Evolutionary conservation across 805 yeast genomes (phyloP).

Genomic region (Wickerhamiella parazyma): DNA sequence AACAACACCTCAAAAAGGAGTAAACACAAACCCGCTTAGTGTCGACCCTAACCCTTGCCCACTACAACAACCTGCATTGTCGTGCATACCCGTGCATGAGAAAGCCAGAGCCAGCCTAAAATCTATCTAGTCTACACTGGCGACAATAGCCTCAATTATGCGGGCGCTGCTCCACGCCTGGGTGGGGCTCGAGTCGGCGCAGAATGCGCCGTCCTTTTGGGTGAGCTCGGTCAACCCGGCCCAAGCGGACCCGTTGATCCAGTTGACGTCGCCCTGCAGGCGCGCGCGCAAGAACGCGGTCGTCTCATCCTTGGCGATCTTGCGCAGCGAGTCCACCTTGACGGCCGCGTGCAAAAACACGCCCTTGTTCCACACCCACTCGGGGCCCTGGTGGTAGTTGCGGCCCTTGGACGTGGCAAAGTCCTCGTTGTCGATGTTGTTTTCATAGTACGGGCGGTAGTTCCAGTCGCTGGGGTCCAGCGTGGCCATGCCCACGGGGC

Average conservation of each 20-base stretch:
- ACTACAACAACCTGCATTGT: too few species aligned
- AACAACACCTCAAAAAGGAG: too few species aligned
- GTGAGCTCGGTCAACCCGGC: constrained; percentile 89
- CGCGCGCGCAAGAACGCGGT: constrained; percentile 44
- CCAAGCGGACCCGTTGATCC: constrained; percentile 75
- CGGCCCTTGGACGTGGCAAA: constrained; percentile 92
- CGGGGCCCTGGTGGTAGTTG: constrained; percentile 97
- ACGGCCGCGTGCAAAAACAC: constrained; percentile 71
- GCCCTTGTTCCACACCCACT: constrained; percentile 92
- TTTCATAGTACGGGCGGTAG: constrained; percentile 79
- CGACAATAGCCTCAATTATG: constrained; percentile 63
- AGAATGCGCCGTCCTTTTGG: constrained; percentile 68
- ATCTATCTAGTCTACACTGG: neutral
- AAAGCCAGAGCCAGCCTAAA: neutral
- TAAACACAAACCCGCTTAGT: too few species aligned
- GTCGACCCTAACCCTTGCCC: too few species aligned
- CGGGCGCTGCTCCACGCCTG: constrained; percentile 96
- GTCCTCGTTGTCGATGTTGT: constrained; percentile 66
- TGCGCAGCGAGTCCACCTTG: constrained; percentile 32
- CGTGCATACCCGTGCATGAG: too few species aligned
- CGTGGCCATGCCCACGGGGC: constrained; percentile 85
- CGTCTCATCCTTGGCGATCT: constrained; percentile 27
- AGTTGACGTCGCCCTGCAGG: constrained; percentile 47
- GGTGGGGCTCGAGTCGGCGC: constrained; percentile 82
- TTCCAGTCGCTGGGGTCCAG: constrained; percentile 86